These are phyloP conservation scores for Wickerhamomyces chambardii DNA, from an alignment of 805 yeast species.

Conservation along the genomic window DNA sequence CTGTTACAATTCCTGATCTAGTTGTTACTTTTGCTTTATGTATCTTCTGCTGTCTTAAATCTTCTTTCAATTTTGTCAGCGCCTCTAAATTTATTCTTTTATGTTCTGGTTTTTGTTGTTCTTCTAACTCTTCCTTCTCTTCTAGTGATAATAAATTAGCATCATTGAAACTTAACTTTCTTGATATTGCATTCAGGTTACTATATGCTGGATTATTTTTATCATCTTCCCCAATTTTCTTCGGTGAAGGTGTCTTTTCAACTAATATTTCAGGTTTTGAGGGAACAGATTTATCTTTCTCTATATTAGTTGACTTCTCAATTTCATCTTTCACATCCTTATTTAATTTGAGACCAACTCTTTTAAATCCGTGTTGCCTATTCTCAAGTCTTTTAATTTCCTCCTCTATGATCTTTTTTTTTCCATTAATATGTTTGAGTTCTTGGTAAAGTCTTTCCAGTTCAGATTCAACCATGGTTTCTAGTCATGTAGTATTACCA, in stretches of 20 bases:
- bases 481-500: too few species aligned
- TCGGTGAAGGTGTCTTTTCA: conserved; percentile 1
- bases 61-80: too few species aligned
- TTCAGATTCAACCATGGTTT: too few species aligned
- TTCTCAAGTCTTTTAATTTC: conserved; percentile 8
- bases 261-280: conserved; percentile 1
- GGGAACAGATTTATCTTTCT: background rate
- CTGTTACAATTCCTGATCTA: background rate
- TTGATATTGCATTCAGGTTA: conserved; percentile 1
- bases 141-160: too few species aligned
- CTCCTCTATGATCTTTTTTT: conserved; percentile 3
- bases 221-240: conserved; percentile 1
- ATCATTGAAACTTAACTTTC: too few species aligned
- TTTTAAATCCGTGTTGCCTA: background rate
- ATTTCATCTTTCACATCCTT: background rate
- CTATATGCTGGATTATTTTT: conserved; percentile 7
- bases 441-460: background rate
- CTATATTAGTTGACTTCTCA: background rate
- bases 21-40: too few species aligned
- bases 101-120: too few species aligned
- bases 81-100: too few species aligned
- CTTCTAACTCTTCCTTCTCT: too few species aligned
- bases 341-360: background rate
- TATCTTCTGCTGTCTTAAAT: too few species aligned
- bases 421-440: background rate